phyloP scores from a whole-genome alignment of 345 rosid genomes.

The Ailanthus altissimus region DNA sequence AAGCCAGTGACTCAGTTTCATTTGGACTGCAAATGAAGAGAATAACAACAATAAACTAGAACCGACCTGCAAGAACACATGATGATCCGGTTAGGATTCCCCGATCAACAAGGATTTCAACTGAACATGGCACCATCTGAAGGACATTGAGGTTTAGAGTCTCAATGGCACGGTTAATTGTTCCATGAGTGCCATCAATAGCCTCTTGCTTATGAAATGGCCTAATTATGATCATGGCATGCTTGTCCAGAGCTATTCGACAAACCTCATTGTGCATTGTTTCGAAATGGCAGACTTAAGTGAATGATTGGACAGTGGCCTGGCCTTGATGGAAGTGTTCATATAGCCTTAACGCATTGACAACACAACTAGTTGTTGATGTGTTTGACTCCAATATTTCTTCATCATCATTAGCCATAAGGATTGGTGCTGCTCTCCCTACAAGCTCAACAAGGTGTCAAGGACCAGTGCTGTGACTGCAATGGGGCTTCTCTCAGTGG shows the following conservation, averaged over 20 bases:
- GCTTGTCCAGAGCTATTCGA: slow-evolving; percentile 40
- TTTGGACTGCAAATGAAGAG: slow-evolving; percentile 47
- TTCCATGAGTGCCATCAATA: slow-evolving; percentile 31
- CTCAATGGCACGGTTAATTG: slow-evolving; percentile 19
- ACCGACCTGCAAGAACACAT: background rate
- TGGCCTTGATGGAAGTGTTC: slow-evolving; percentile 21
- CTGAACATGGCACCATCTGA: slow-evolving; percentile 48
- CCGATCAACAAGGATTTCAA: slow-evolving; percentile 43
- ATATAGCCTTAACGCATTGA: slow-evolving; percentile 29
- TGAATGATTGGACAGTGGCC: slow-evolving; percentile 29
- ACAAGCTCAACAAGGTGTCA: slow-evolving; percentile 39
- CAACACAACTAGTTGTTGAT: slow-evolving; percentile 21
- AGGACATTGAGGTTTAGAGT: slow-evolving; percentile 39
- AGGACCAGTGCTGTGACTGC: slow-evolving; percentile 36
- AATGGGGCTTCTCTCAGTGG: slow-evolving; percentile 23
- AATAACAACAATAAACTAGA: slow-evolving; percentile 30
- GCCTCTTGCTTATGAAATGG: slow-evolving; percentile 52
- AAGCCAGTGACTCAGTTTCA: slow-evolving; percentile 42
- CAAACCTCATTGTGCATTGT: slow-evolving; percentile 44
- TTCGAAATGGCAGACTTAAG: slow-evolving; percentile 33
- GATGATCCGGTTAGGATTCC: slow-evolving; percentile 19
- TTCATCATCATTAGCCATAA: slow-evolving; percentile 25
- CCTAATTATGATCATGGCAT: slow-evolving; percentile 28
- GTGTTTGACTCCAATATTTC: background rate
- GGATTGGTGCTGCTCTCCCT: slow-evolving; percentile 36